phyloP scores from a whole-genome alignment of 2,329 filamentous ascomycete species.

The Calonectria leucothoes region DNA sequence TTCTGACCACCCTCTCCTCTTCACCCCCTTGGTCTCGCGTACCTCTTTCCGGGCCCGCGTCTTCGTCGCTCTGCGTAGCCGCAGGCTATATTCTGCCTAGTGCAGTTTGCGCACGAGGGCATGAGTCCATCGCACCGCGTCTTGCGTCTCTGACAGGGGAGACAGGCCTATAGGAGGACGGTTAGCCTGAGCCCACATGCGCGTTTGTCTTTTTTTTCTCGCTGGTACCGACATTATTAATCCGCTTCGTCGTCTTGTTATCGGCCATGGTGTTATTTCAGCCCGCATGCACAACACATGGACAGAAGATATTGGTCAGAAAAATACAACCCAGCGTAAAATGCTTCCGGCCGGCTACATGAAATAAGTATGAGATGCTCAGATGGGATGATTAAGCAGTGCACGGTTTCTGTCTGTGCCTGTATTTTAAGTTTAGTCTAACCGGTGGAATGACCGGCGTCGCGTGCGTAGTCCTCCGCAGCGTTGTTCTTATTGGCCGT shows the following conservation, averaged over 20 bases:
- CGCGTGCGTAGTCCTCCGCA: neutral
- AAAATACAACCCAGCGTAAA: neutral
- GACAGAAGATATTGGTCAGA: neutral
- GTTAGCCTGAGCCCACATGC: neutral
- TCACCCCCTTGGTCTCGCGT: neutral
- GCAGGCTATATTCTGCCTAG: neutral
- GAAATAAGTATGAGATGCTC: neutral
- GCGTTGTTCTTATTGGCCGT: neutral
- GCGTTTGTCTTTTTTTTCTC: too few relatives aligned
- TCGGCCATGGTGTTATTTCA: neutral
- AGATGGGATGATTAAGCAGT: neutral
- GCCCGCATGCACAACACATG: neutral
- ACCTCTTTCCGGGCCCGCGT: neutral
- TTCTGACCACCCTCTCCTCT: neutral
- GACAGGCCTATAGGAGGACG: neutral
- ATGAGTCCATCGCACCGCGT: neutral
- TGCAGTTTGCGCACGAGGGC: neutral
- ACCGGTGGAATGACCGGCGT: neutral
- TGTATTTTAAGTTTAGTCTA: neutral
- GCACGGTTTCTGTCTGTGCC: neutral
- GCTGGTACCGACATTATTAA: neutral
- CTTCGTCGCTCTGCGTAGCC: neutral
- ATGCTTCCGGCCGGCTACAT: conserved; percentile 1
- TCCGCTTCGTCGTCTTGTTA: neutral
- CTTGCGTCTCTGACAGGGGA: neutral